Evolutionary conservation across 148 eudicot species (phyloP), one percentile per base, ranked within the genome.

Genomic region (Heliamphora exappendiculata): DNA sequence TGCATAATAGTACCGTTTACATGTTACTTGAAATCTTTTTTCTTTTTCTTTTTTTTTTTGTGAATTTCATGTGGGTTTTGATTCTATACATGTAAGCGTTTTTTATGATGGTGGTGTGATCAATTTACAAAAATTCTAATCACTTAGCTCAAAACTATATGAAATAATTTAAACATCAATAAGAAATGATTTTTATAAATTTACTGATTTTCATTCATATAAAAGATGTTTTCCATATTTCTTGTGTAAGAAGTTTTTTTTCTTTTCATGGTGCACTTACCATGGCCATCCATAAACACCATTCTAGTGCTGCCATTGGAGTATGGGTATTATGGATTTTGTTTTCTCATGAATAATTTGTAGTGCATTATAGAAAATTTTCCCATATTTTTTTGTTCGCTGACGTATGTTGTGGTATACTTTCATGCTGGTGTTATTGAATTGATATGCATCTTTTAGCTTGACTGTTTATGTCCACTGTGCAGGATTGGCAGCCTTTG

Each of bases 401-500:
- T 60, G 24, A 10, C 3, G 14, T 41, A 42, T 41, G n/a, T 4
- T 67, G 29, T 7, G 47, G 14, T 37, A 41, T 10, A 19, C 16
- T 67, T 37, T n/a, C 1, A 13, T 2, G 45, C 14, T 11, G 31
- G 68, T 1, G 39, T 41, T 7, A 7, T 70, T n/a, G n/a, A 22
- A 28, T 29, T 24, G 47, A 8, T 37, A 12, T 66, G 36, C 33
- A 50, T 54, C 62, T 73, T 72, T 65, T 72, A 33, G 22, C 33
- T n/a, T 49, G 41, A 72, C 39, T 70, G 37, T 44, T 53, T 73
- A 60, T 69, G 63, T 49, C 75, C 28, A 60, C 73, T 67, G 14
- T 80, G 79, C 88, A 93, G 98, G 87, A 86, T 44, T 93, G 98
- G 98, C 90, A 88, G 80, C 94, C 98, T 63, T 72, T 93, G 75